Conservation (phyloP, 306 rosid genomes). For the Arachis hypogaea region DNA sequence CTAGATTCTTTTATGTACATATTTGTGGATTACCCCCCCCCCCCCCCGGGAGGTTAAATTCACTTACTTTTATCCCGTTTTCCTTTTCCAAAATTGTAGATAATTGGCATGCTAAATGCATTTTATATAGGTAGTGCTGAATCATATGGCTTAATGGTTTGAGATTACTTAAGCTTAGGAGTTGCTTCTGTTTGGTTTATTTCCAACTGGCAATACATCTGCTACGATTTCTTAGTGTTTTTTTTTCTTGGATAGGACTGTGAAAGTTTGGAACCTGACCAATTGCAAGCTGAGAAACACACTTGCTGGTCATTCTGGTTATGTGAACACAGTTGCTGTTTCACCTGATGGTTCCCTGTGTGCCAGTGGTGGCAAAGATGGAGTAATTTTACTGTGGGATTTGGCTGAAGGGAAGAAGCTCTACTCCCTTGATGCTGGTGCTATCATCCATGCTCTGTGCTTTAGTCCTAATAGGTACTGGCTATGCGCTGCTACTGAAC, state of each 20-base stretch:
- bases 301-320: conserved; percentile 74
- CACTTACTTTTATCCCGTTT: no score
- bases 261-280: conserved; percentile 85
- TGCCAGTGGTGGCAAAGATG: conserved; percentile 96
- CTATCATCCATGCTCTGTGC: conserved; percentile 84
- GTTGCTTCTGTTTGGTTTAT: neutral
- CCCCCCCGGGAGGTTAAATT: no score
- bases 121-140: neutral
- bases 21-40: no score
- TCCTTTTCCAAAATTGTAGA: no score
- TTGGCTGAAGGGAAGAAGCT: conserved; percentile 95
- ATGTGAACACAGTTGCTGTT: conserved; percentile 95
- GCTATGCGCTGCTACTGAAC: conserved; percentile 96
- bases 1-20: no score
- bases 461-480: conserved; percentile 98
- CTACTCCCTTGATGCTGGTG: conserved; percentile 79
- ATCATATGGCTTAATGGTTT: neutral
- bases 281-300: conserved; percentile 86
- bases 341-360: conserved; percentile 93
- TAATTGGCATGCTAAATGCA: no score
- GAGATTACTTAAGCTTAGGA: no score
- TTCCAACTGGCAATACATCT: no score
- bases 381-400: conserved; percentile 87
- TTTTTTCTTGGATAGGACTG: conserved; percentile 53
- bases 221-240: no score